Percentiles rank a stretch among this genome's conserved stretches.
phyloP scores from a whole-genome alignment of 257 asterid genomes.

The Fraxinus pennsylvanica region DNA sequence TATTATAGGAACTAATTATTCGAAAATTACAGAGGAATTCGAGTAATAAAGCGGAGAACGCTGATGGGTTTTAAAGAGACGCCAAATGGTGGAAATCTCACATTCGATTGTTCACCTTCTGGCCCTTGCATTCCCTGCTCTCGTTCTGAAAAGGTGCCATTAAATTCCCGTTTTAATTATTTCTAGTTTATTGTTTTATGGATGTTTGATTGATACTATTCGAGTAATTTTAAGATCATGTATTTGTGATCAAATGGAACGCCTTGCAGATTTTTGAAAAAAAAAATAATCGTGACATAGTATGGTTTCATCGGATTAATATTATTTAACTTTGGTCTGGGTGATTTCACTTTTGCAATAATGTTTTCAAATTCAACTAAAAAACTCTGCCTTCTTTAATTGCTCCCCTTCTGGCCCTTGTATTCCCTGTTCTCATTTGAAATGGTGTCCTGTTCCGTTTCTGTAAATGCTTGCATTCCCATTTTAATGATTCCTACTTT shows the following conservation, averaged over 20 bases:
- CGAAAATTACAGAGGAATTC: constrained; percentile 33
- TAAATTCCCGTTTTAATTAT: neutral
- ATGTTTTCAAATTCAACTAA: neutral
- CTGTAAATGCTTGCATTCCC: neutral
- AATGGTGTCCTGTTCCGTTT: constrained; percentile 43
- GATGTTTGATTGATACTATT: neutral
- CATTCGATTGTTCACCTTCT: constrained; percentile 91
- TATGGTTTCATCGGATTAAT: neutral
- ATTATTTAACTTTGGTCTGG: neutral
- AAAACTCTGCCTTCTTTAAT: constrained; percentile 11
- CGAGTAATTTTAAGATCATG: neutral
- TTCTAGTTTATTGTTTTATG: neutral
- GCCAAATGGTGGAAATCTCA: constrained; percentile 75
- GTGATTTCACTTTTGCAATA: neutral
- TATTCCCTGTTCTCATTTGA: constrained; percentile 78
- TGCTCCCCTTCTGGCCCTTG: constrained; percentile 98
- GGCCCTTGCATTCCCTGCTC: constrained; percentile 95
- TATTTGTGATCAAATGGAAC: neutral
- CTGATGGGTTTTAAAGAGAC: constrained; percentile 78
- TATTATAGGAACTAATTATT: constrained; percentile 13
- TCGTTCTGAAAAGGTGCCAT: constrained; percentile 76
- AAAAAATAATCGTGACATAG: no score
- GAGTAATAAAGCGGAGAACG: constrained; percentile 42
- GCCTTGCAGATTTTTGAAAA: no score
- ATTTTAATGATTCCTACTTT: neutral